A percentile compares a stretch with the other conserved stretches of the same genome.
Evolutionary conservation across 2,329 filamentous ascomycete species (phyloP).

Genomic region (Fusarium sp.): DNA sequence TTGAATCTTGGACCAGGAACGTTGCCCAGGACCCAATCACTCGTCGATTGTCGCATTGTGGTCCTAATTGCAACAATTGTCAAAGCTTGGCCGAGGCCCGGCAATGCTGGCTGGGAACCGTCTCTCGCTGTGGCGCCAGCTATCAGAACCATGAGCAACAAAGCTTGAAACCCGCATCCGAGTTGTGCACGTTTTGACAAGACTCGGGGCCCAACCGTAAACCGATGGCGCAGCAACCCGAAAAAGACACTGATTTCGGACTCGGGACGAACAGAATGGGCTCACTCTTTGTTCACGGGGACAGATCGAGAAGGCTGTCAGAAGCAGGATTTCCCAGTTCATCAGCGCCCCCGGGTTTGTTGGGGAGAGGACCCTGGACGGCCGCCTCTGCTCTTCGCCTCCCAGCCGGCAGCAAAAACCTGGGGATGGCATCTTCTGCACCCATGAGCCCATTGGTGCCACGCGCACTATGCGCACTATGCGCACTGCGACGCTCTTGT

Average conservation of each 20-base stretch:
- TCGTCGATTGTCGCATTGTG: conserved; percentile 13
- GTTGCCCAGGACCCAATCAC: conserved; percentile 24
- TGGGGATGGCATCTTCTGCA: conserved; percentile 37
- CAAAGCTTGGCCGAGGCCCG: conserved; percentile 17
- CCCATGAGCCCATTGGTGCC: conserved; percentile 47
- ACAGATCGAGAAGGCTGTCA: conserved; percentile 26
- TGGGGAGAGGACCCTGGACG: conserved; percentile 32
- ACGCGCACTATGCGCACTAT: conserved; percentile 42
- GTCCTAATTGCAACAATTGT: conserved; percentile 30
- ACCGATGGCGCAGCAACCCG: conserved; percentile 17
- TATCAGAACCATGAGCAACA: conserved; percentile 26
- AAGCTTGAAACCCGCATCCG: neutral
- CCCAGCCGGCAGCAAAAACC: conserved; percentile 32
- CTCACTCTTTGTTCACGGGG: conserved; percentile 35
- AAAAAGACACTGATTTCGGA: conserved; percentile 32
- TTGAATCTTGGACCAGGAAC: conserved; percentile 9
- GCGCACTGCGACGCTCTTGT: conserved; percentile 13
- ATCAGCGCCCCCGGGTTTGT: conserved; percentile 21
- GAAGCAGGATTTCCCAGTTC: conserved; percentile 22
- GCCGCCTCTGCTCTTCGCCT: conserved; percentile 7
- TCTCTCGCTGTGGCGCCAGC: conserved; percentile 30
- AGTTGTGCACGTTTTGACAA: neutral
- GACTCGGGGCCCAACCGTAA: conserved; percentile 30
- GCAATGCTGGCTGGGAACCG: conserved; percentile 36
- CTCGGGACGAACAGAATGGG: conserved; percentile 31